These are phyloP conservation scores for Xylariales sp. DNA, from an alignment of 2,329 filamentous ascomycete genomes.

Conservation along the genomic window DNA sequence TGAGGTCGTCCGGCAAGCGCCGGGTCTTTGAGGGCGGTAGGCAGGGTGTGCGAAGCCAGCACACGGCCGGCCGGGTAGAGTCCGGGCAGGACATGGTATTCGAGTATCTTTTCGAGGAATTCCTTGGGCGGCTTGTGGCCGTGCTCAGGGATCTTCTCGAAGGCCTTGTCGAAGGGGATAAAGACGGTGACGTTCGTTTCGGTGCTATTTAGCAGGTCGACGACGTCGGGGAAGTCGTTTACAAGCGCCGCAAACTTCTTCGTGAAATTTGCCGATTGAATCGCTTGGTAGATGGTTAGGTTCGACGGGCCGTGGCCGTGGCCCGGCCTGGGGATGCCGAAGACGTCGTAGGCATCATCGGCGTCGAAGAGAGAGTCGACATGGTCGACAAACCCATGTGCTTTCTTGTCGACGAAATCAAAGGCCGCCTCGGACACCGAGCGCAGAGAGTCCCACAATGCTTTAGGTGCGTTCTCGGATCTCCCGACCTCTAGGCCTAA, in stretches of 20 bases:
- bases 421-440: slow-evolving; percentile 8
- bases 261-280: slow-evolving; percentile 80
- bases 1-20: slow-evolving; percentile 74
- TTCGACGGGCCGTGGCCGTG: slow-evolving; percentile 55
- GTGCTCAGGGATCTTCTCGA: slow-evolving; percentile 69
- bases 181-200: slow-evolving; percentile 82
- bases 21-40: slow-evolving; percentile 71
- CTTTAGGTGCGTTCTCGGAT: slow-evolving; percentile 16
- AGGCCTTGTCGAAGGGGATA: slow-evolving; percentile 80
- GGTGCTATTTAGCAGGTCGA: slow-evolving; percentile 79
- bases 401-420: slow-evolving; percentile 32
- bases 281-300: slow-evolving; percentile 82
- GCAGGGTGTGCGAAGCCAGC: slow-evolving; percentile 78
- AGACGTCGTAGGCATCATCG: slow-evolving; percentile 35
- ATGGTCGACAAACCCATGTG: slow-evolving; percentile 34
- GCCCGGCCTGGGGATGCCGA: neutral
- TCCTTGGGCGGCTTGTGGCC: slow-evolving; percentile 74
- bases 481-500: slow-evolving; percentile 40
- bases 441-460: slow-evolving; percentile 24
- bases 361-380: slow-evolving; percentile 34
- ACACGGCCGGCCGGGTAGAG: slow-evolving; percentile 74
- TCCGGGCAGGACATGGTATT: slow-evolving; percentile 80
- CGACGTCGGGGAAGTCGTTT: slow-evolving; percentile 76
- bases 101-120: slow-evolving; percentile 73
- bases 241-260: slow-evolving; percentile 82